Percentiles rank a stretch among this genome's conserved stretches.
These are phyloP conservation scores for Plenodomus biglobosus DNA, from an alignment of 2,329 filamentous ascomycete species.

Conservation along the genomic window DNA sequence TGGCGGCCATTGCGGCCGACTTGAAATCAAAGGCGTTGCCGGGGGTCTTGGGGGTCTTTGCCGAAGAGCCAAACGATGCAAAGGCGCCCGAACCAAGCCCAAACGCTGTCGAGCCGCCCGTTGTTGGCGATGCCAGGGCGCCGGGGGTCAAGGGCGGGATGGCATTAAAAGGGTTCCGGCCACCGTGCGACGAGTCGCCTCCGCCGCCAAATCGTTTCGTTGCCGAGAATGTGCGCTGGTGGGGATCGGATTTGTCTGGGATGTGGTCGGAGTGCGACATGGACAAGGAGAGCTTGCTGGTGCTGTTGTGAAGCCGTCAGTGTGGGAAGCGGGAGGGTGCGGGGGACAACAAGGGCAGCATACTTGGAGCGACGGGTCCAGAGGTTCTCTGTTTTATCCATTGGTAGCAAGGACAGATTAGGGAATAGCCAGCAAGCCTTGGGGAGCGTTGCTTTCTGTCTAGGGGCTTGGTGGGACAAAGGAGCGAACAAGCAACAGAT, in stretches of 20 bases:
- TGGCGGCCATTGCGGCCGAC: slow-evolving; percentile 53
- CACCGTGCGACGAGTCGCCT: slow-evolving; percentile 73
- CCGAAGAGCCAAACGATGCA: slow-evolving; percentile 81
- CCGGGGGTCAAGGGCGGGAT: slow-evolving; percentile 70
- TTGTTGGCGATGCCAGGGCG: slow-evolving; percentile 70
- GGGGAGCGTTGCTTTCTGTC: slow-evolving; percentile 20
- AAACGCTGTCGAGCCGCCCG: slow-evolving; percentile 82
- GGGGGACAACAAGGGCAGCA: slow-evolving; percentile 39
- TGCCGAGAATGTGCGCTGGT: slow-evolving; percentile 64
- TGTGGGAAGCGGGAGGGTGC: slow-evolving; percentile 14
- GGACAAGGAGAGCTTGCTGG: slow-evolving; percentile 87
- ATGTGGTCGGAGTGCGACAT: slow-evolving; percentile 63
- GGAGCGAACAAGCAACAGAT: slow-evolving; percentile 41
- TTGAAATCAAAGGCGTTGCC: slow-evolving; percentile 78
- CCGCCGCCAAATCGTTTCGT: slow-evolving; percentile 76
- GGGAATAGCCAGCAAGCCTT: neutral
- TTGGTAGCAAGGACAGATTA: slow-evolving; percentile 25
- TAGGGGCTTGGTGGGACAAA: slow-evolving; percentile 38
- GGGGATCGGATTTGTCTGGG: slow-evolving; percentile 55
- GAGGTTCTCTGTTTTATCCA: slow-evolving; percentile 52
- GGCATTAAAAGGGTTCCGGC: slow-evolving; percentile 76
- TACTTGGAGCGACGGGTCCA: slow-evolving; percentile 87
- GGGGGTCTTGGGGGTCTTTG: slow-evolving; percentile 84
- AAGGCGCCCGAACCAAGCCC: slow-evolving; percentile 93
- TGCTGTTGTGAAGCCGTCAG: slow-evolving; percentile 55